A percentile compares a stretch with the other conserved stretches of the same genome.
These are phyloP conservation scores for Ceratobasidium sp. DNA, from an alignment of 1,284 basidiomycete genomes.

Conservation along the genomic window DNA sequence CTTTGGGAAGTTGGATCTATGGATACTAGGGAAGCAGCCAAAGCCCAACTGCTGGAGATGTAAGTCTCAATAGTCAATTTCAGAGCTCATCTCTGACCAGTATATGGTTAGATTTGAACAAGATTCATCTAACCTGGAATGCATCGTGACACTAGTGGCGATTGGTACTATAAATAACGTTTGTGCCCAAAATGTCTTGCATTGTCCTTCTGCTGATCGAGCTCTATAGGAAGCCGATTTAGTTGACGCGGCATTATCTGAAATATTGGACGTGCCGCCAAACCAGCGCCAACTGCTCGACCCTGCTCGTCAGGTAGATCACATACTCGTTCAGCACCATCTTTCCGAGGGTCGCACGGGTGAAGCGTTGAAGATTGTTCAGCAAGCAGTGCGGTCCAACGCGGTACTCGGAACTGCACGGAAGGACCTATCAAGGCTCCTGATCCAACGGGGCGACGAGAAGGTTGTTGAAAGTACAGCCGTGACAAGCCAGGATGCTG, in stretches of 20 bases:
- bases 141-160: slow-evolving; percentile 84
- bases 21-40: slow-evolving; percentile 80
- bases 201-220: background rate
- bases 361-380: slow-evolving; percentile 36
- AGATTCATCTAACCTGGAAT: slow-evolving; percentile 77
- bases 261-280: slow-evolving; percentile 74
- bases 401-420: slow-evolving; percentile 53
- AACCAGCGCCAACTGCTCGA: slow-evolving; percentile 72
- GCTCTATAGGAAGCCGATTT: slow-evolving; percentile 72
- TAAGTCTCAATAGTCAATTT: slow-evolving; percentile 55
- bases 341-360: slow-evolving; percentile 29
- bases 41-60: slow-evolving; percentile 86
- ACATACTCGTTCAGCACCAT: slow-evolving; percentile 72
- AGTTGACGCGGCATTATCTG: slow-evolving; percentile 87
- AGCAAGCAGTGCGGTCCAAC: slow-evolving; percentile 24
- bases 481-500: slow-evolving; percentile 26
- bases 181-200: background rate
- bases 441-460: slow-evolving; percentile 61
- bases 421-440: slow-evolving; percentile 64
- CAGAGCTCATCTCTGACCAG: slow-evolving; percentile 17
- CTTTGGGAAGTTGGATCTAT: slow-evolving; percentile 83
- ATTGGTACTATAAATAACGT: slow-evolving; percentile 78
- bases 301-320: slow-evolving; percentile 70
- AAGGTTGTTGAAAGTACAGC: slow-evolving; percentile 51
- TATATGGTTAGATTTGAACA: slow-evolving; percentile 63